Base-by-base conservation (phyloP, 495 filamentous ascomycete genomes). In the Hyaloscypha variabilis region DNA sequence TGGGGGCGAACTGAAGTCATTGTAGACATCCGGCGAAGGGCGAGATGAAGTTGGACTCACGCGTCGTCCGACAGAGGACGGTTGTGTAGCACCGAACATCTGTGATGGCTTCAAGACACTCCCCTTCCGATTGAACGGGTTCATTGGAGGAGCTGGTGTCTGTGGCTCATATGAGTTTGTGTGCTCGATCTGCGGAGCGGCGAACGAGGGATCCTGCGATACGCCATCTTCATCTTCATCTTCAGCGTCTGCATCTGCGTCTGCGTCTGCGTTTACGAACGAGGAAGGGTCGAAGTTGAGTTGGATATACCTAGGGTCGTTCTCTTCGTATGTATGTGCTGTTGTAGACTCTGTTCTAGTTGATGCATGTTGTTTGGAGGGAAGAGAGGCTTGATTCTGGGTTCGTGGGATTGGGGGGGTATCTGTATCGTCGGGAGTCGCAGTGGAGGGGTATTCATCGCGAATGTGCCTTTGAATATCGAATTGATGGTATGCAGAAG, bases 21-120 rank as follows among this genome's bases (percentile, higher is more conserved):
- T 69, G 36, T 65, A 70, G 8, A 72, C 52, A 54, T 68, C 61
- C 1, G 70, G 70, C 5, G 70, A 69, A 24, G 70, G 70, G 34
- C 67, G 58, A 19, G 67, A 62, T 2, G 64, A 69, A 8, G 64
- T 56, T 3, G 64, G 60, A 26, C 60, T 68, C 10, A 25, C 25
- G 34, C 53, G 57, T 14, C 61, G 52, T 28, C 64, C 53, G 17
- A 66, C 42, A 6, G 70, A 68, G 1, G 70, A 69, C 5, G 71
- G 53, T 51, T 73, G 71, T 1, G 71, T 73, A n/a, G 68, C 71
- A 25, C 60, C 60, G 54, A 73, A 73, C 53, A 73, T 54, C 17
- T 73, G 64, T 1, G 28, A 5, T 21, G 28, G 58, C 51, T 67
- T 69, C 58, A 73, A 14, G 23, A 73, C 66, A 29, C 60, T 70